Conservation (phyloP, 2,329 filamentous ascomycete species). For the Penicillium occitanis region DNA sequence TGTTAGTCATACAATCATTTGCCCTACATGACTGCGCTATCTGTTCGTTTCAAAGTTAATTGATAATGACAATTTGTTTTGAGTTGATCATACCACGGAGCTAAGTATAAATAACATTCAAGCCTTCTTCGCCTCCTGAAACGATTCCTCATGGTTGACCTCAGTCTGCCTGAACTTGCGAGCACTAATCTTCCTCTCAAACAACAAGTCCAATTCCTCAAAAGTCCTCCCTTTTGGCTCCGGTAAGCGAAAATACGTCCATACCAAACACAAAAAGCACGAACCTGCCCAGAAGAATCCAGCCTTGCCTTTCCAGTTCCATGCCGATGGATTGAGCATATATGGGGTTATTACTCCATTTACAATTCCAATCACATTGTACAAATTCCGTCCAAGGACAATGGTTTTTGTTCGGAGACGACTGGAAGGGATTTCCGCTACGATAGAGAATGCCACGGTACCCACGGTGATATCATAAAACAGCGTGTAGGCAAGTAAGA, state of each 20-base stretch:
- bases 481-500: conserved; percentile 80
- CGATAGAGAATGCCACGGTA: conserved; percentile 85
- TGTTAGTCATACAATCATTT: background rate
- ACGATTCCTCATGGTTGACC: conserved; percentile 56
- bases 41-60: too few relatives aligned
- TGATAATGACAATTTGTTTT: background rate
- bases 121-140: conserved; percentile 13
- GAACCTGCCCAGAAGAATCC: conserved; percentile 86
- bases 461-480: conserved; percentile 85
- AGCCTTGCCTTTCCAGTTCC: conserved; percentile 83
- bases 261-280: conserved; percentile 76
- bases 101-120: background rate
- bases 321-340: conserved; percentile 83
- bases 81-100: background rate
- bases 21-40: background rate
- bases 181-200: conserved; percentile 69
- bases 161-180: conserved; percentile 66
- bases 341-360: conserved; percentile 81
- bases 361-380: conserved; percentile 79
- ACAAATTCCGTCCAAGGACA: conserved; percentile 76
- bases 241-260: conserved; percentile 76
- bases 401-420: conserved; percentile 88
- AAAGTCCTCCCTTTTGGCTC: conserved; percentile 79
- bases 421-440: conserved; percentile 77
- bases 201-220: conserved; percentile 80